Percentiles rank a stretch among this genome's conserved stretches.
Evolutionary conservation across 176 grass and related monocot genomes (phyloP).

Genomic region (Eragrostis curvula): DNA sequence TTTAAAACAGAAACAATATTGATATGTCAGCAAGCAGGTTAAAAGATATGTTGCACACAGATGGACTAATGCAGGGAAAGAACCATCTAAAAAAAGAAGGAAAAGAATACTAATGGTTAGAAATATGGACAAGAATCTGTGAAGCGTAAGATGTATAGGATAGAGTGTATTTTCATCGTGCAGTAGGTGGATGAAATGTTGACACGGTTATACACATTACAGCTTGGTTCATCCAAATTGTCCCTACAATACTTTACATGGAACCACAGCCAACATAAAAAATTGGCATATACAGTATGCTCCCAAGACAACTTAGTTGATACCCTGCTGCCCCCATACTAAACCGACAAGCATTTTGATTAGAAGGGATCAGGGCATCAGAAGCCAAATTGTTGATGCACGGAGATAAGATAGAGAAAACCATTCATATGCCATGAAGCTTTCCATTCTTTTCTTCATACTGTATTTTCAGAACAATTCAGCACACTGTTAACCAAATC

Average conservation of each 20-base stretch:
- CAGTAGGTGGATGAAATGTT: constrained; percentile 4
- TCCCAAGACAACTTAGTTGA: not conserved
- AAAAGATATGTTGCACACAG: constrained; percentile 7
- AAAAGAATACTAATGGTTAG: constrained; percentile 2
- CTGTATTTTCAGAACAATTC: not conserved
- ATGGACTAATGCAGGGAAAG: not conserved
- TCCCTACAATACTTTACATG: constrained; percentile 17
- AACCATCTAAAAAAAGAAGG: no score
- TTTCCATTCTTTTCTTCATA: not conserved
- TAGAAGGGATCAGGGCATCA: not conserved
- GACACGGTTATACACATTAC: not conserved
- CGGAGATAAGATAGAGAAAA: not conserved
- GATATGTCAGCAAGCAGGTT: constrained; percentile 30
- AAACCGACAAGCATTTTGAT: constrained; percentile 2
- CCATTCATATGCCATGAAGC: not conserved
- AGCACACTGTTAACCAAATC: not conserved
- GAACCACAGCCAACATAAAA: no score
- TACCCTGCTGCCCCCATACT: not conserved
- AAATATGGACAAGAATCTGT: constrained; percentile 11
- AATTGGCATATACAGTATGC: not conserved
- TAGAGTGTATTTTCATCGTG: constrained; percentile 20
- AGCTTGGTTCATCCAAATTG: not conserved
- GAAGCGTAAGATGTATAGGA: not conserved
- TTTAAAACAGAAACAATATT: constrained; percentile 45
- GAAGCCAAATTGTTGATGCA: not conserved